Base-by-base conservation (phyloP, 2,329 filamentous ascomycete species). In the Didymella glomerata region DNA sequence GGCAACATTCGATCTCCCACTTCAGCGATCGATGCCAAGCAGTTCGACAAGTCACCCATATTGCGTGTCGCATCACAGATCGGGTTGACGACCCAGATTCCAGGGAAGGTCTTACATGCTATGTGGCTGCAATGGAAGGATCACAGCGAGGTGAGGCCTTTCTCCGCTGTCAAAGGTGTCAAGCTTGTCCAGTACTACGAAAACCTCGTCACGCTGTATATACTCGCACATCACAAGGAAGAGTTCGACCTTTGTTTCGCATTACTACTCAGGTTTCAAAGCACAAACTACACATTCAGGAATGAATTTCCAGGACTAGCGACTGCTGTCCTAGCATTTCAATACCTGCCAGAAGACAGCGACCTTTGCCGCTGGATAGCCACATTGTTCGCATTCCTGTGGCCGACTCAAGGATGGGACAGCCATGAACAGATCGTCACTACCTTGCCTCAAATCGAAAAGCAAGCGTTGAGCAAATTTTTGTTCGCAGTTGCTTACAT, bases 121-220 rank as follows among this genome's bases (percentile, higher is more conserved):
- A 57, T 51, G 18, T 51, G 41, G 54, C n/a, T 24, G 13, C 48
- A 57, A 3, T 57, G 55, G 44, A 9, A 36, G 4, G 28, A 48
- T 0, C 4, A 14, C 3, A 20, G 16, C 0, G 48, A 52, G 18
- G 8, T 53, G 2, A 48, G 18, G 18, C 38, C 36, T 1, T 53
- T 42, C 22, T 27, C 16, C 2, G 13, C 27, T 20, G 22, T 32
- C 13, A 28, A 25, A 16, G 7, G 24, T 2, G 20, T 40, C 5
- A 48, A 28, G 3, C 56, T 69, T 18, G 20, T 60, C 5, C 16
- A 55, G 7, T 64, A 65, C 58, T 70, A 68, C 50, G 24, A 51
- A 5, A 18, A 36, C 7, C 34, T 36, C 7, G 34, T 36, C 34
- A 18, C 34, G 16, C 7, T 36, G 16, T 36, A 36, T 16, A 18